These are phyloP conservation scores for Arachis hypogaea DNA, from an alignment of 306 rosid species.

Conservation along the genomic window DNA sequence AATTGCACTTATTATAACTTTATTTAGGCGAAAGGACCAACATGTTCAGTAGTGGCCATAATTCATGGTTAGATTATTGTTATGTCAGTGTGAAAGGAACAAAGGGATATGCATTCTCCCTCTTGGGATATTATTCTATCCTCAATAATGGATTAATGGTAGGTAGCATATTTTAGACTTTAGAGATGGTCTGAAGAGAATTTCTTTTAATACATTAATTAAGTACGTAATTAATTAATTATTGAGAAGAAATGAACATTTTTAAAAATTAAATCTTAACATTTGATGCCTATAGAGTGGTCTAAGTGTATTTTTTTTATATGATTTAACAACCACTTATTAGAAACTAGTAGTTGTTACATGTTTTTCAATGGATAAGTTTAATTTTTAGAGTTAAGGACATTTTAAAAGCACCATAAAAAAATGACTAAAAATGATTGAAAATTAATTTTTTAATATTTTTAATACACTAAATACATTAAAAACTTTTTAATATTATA, in stretches of 20 bases:
- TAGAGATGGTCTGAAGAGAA: neutral
- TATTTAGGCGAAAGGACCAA: neutral
- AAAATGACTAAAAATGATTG: no score
- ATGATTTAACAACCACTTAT: constrained; percentile 11
- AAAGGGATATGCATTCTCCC: constrained; percentile 5
- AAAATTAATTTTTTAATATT: no score
- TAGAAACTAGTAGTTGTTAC: constrained; percentile 1
- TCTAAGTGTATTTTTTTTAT: neutral
- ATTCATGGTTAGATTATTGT: neutral
- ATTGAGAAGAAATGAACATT: neutral
- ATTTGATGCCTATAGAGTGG: neutral
- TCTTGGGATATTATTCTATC: constrained; percentile 5
- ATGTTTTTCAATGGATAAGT: neutral
- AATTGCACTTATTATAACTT: neutral
- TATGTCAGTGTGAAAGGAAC: constrained; percentile 30
- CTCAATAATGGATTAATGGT: constrained; percentile 29
- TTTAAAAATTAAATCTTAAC: no score
- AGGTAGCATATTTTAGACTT: neutral
- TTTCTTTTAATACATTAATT: neutral
- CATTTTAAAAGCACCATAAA: no score
- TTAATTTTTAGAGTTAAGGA: neutral
- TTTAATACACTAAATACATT: no score
- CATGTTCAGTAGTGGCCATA: constrained; percentile 15
- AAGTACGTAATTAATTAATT: no score
- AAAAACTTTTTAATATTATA: no score